phyloP scores from a whole-genome alignment of 805 yeast species.

The Saccharomycopsis synnaedendra region DNA sequence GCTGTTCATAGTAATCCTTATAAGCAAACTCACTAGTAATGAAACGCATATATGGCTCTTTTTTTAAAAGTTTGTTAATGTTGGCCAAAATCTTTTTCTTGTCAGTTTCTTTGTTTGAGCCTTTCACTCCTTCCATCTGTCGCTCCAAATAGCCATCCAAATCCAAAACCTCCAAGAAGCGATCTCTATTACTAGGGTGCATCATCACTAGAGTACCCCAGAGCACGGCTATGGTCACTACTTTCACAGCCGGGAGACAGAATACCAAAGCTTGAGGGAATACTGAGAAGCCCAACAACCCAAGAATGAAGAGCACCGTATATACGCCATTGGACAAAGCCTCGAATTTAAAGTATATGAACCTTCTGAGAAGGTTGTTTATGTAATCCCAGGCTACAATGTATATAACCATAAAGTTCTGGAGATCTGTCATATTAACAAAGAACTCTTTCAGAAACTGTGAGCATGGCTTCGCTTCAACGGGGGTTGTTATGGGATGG shows the following conservation, averaged over 20 bases:
- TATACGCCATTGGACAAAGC: slow-evolving; percentile 42
- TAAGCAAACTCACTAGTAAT: slow-evolving; percentile 8
- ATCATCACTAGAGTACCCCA: slow-evolving; percentile 37
- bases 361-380: slow-evolving; percentile 36
- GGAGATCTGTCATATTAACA: slow-evolving; percentile 71
- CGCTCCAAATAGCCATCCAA: slow-evolving; percentile 3
- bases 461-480: slow-evolving; percentile 26
- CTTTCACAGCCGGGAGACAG: slow-evolving; percentile 27
- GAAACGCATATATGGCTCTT: slow-evolving; percentile 1
- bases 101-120: background rate
- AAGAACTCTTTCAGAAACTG: slow-evolving; percentile 71
- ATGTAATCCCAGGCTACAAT: slow-evolving; percentile 50
- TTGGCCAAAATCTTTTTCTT: slow-evolving; percentile 2
- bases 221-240: slow-evolving; percentile 25
- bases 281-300: slow-evolving; percentile 21
- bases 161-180: slow-evolving; percentile 24
- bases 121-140: background rate
- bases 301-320: slow-evolving; percentile 25
- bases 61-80: slow-evolving; percentile 1
- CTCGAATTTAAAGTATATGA: slow-evolving; percentile 56
- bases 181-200: slow-evolving; percentile 46
- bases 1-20: slow-evolving; percentile 2
- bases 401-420: slow-evolving; percentile 64
- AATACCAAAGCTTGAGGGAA: slow-evolving; percentile 21
- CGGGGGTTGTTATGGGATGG: slow-evolving; percentile 31